Evolutionary conservation across 2,329 filamentous ascomycete genomes (phyloP), one percentile per base, ranked within the genome.

Genomic region (Aspergillus sp.): DNA sequence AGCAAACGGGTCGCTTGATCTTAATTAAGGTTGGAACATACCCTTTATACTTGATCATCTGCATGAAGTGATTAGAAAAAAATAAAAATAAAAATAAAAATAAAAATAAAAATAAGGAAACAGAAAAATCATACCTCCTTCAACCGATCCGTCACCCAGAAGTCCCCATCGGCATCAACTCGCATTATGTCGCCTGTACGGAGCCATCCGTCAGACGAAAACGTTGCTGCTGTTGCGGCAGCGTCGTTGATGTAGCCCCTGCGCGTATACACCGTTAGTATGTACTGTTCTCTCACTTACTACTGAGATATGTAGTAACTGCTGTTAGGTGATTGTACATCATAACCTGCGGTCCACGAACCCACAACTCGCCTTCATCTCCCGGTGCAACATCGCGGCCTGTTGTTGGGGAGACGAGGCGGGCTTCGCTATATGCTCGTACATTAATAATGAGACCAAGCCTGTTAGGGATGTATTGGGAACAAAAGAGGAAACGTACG

Each of bases 71-170:
- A 30, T 52, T 36, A 51, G 48, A n/a, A n/a, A n/a, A n/a, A n/a
- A n/a, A n/a, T n/a, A n/a, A n/a, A n/a, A n/a, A n/a, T n/a, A n/a
- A n/a, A n/a, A n/a, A n/a, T n/a, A n/a, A n/a, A n/a, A n/a, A n/a
- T n/a, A n/a, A n/a, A n/a, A n/a, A n/a, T n/a, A n/a, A n/a, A n/a
- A n/a, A n/a, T n/a, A n/a, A n/a, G n/a, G n/a, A n/a, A n/a, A n/a
- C n/a, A n/a, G n/a, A n/a, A n/a, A n/a, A n/a, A n/a, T n/a, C n/a
- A 42, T 57, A 65, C 63, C 57, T 65, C 63, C 26, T 65, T 65
- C 6, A 65, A 44, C 44, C 63, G 62, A 57, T 65, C 63, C 2
- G 60, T 64, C 12, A 65, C 59, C 58, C 60, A 64, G 34, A 65
- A 61, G 30, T 65, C 62, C 30, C 57, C 43, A 8, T 62, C 45